Base-by-base conservation (phyloP, 805 yeast species). In the Wickerhamomyces sydowiorum region DNA sequence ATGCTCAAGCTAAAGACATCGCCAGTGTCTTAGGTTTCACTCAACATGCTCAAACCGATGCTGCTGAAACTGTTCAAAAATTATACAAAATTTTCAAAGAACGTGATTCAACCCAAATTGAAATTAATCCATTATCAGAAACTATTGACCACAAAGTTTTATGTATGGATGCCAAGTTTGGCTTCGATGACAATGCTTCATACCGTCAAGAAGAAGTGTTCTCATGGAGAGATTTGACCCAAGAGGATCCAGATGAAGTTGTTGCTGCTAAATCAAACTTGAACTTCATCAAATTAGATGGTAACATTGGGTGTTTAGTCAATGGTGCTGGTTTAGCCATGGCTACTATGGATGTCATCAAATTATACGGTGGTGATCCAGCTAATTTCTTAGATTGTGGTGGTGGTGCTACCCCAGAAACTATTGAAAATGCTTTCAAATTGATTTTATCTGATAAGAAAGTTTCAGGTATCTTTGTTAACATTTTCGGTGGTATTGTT, bases 261-360 rank as follows among this genome's bases (percentile, higher is more conserved):
- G 83, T 78, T 66, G 99, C 99, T 49, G 74, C 93, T 59, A 70
- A 87, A 67, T 84, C 80, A 61, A 93, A 89, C 59, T 79, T 93
- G 61, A 93, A 93, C 75, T 93, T 91, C 69, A 95, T 93, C 74
- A 93, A 93, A 75, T 82, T 93, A 64, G 95, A 91, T 63, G 99
- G 99, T 70, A 87, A 89, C 77, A 91, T 93, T 62, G 99, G 99
- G 59, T 91, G 96, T 75, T 76, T 93, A 50, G 99, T 93, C 66
- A 93, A 93, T 70, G 99, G 99, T 75, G 99, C 99, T 45, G 99
- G 99, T 69, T 79, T 93, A 65, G 99, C 99, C 60, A 93, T 93
- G 99, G 99, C 99, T 57, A 93, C 99, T 53, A 90, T 93, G 97
- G 99, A 93, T 70, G 95, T 95, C 66, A 88, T 93, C 75, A 89